A percentile compares a stretch with the other conserved stretches of the same genome.
Evolutionary conservation across 257 asterid genomes (phyloP).

Genomic region (Penstemon davidsonii): DNA sequence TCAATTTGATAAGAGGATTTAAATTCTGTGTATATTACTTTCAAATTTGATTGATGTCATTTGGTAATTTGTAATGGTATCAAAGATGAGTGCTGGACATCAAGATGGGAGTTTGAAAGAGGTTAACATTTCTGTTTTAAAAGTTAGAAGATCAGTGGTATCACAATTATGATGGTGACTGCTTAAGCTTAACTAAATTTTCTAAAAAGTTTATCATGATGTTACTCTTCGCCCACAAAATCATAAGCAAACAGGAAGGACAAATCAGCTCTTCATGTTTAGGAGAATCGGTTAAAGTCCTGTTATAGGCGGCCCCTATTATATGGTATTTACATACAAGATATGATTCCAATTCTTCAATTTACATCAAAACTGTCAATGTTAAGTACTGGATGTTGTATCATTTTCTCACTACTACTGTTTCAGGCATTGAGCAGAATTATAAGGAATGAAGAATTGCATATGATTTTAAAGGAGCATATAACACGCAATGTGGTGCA

Average conservation of each 20-base stretch:
- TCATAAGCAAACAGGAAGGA: neutral
- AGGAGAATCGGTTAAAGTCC: neutral
- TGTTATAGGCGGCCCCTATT: neutral
- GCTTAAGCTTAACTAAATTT: neutral
- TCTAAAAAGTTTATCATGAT: neutral
- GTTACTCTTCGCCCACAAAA: neutral
- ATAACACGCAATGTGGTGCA: slow-evolving; percentile 62
- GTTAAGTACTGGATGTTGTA: slow-evolving; percentile 1
- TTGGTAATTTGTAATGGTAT: neutral
- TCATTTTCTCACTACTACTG: slow-evolving; percentile 17
- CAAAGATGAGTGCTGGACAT: neutral
- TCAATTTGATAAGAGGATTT: neutral
- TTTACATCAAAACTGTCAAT: neutral
- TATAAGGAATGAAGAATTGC: slow-evolving; percentile 50
- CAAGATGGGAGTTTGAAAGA: neutral
- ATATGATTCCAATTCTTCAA: neutral
- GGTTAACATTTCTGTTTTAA: neutral
- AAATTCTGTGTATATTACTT: neutral
- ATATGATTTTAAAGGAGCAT: slow-evolving; percentile 57
- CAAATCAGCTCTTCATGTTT: neutral
- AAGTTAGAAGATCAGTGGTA: neutral
- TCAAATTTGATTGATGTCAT: neutral
- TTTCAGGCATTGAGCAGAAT: slow-evolving; percentile 55
- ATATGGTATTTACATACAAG: neutral
- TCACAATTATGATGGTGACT: neutral